Base-by-base conservation (phyloP, 148 eudicot species). In the Salicornia ramosissima region DNA sequence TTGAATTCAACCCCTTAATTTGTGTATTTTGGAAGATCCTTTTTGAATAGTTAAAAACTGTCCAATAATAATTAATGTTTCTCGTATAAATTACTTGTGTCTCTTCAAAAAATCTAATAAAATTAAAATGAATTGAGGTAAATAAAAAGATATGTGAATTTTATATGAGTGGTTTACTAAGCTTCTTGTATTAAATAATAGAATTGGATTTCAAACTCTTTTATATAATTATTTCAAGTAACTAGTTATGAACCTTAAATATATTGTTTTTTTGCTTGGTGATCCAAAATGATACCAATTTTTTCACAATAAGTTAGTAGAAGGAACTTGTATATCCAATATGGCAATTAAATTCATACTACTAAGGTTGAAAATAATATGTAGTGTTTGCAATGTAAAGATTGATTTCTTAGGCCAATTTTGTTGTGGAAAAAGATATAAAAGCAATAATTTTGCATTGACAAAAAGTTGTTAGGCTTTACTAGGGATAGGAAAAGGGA, bases 381-480 rank as follows among this genome's bases (percentile, higher is more conserved):
- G n/a, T n/a, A n/a, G n/a, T n/a, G n/a, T 36, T 36, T 3, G 40
- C 40, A 36, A 36, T 36, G 40, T 8, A 36, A 36, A 36, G 40
- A 36, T 0, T 19, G 57, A 11, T 10, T 8, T 21, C 22, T 6
- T 53, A 21, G 36, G 61, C 9, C 2, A 56, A 19, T 33, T 60
- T 33, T 19, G 5, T 60, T 0, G 0, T 7, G 12, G 1, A 8
- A 60, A 60, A 62, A 36, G 3, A 46, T 11, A 34, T 1, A 39
- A 61, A 61, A 11, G 46, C 46, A 21, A 62, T 25, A 21, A 36
- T 36, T n/a, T 34, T 61, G 36, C 47, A 28, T n/a, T 39, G 18
- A n/a, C 36, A 16, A 62, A 62, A 62, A 39, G 65, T 62, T 62
- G 65, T 22, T 62, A 62, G 16, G 65, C 22, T 19, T 60, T 33